Base-by-base conservation (phyloP, 352 stramenopile genomes). In the Globisporangium rhizosaccharum region DNA sequence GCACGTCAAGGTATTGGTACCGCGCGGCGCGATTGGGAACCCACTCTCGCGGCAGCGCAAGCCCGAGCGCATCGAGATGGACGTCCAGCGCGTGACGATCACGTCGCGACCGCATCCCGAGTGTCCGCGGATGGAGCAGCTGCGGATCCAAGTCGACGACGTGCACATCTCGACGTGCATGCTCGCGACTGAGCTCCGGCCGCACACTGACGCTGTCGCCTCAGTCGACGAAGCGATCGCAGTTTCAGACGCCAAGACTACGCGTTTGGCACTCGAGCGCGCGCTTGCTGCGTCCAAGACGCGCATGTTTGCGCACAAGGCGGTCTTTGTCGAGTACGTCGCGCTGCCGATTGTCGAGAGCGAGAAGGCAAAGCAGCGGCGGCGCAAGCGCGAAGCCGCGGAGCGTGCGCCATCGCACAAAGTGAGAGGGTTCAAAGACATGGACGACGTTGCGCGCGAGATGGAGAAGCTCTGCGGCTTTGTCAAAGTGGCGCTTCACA, bases 21-120 rank as follows among this genome's bases (percentile, higher is more conserved):
- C 82, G 12, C 79, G 80, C 9, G 72, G 77, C 10, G 74, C 77
- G 2, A 51, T 76, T 12, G 73, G 75, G 9, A 83, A 76, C 28
- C 18, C 71, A 1, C 65, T 61, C n/a, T 61, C 69, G 30, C 59
- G 72, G 20, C 61, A 79, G 45, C 62, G 67, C 39, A 72, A 75
- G n/a, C 75, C 71, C 0, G 81, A 90, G 65, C 68, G 73, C 33
- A 47, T 90, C 18, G 70, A 89, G 30, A 56, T 92, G 3, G 63
- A 76, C 23, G 51, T 90, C 41, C 58, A 62, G 10, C 53, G 73
- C 12, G 54, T 90, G n/a, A 37, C 56, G 28, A 70, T 86, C 9
- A 59, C 51, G 2, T 92, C 82, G 14, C 69, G 77, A 11, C 50
- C 59, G 1, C 85, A 77, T 36, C 67, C 76, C 0, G 65, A 72